Conservation (phyloP, 176 grass and related monocot species). For the Thinopyrum elongatum region DNA sequence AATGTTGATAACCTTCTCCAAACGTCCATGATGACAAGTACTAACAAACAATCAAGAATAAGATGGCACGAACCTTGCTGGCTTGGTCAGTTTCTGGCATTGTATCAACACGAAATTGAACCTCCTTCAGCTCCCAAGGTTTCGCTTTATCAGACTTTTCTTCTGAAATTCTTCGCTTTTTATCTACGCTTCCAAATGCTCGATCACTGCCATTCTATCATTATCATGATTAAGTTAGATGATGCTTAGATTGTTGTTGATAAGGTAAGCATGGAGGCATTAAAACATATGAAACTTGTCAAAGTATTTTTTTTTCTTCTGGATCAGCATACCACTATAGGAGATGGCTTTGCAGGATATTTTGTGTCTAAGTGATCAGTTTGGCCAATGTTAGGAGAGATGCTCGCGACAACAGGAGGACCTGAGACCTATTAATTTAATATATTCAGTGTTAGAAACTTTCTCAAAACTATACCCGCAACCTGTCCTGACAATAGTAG, state of each 20-base stretch:
- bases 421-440: constrained; percentile 61
- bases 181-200: constrained; percentile 61
- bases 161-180: constrained; percentile 61
- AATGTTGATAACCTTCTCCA: constrained; percentile 5
- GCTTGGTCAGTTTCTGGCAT: constrained; percentile 83
- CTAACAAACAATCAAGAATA: constrained; percentile 22
- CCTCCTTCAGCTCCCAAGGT: constrained; percentile 60
- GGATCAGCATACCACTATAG: constrained; percentile 56
- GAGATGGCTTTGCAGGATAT: constrained; percentile 87
- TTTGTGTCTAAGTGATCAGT: constrained; percentile 79
- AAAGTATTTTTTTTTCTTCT: neutral
- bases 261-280: constrained; percentile 15
- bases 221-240: constrained; percentile 38
- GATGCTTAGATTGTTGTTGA: constrained; percentile 9
- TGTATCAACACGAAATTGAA: constrained; percentile 66
- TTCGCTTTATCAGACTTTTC: constrained; percentile 66
- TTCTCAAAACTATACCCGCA: constrained; percentile 9
- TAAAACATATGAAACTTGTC: neutral
- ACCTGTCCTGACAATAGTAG: constrained; percentile 12
- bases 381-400: constrained; percentile 70
- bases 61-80: constrained; percentile 53
- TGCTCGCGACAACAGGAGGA: constrained; percentile 65
- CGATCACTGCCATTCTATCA: constrained; percentile 70
- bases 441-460: constrained; percentile 15
- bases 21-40: constrained; percentile 2